These are phyloP conservation scores for Aleurites moluccanus DNA, from an alignment of 441 rosid species.

Conservation along the genomic window DNA sequence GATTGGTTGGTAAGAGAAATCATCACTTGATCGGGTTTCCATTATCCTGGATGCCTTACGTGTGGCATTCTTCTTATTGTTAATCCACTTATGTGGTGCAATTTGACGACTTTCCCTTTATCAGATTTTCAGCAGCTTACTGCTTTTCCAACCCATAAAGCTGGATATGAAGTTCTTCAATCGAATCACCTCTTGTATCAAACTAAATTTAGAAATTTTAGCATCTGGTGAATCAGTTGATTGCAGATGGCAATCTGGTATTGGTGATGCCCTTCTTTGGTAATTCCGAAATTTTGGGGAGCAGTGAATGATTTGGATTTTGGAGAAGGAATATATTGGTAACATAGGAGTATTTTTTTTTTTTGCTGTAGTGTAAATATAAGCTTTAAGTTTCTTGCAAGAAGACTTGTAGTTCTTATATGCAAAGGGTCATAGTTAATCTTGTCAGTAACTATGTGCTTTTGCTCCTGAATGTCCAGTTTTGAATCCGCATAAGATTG, in stretches of 20 bases:
- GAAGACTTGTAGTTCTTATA: neutral
- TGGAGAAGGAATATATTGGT: neutral
- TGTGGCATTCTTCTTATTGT: neutral
- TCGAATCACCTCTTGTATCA: neutral
- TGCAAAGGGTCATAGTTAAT: neutral
- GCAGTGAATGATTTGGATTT: neutral
- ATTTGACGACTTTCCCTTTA: slow-evolving; percentile 25
- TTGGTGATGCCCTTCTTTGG: neutral
- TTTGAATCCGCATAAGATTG: neutral
- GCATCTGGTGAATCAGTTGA: slow-evolving; percentile 4
- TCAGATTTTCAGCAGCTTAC: slow-evolving; percentile 1
- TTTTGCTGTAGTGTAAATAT: slow-evolving; percentile 9
- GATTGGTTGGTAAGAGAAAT: slow-evolving; percentile 92
- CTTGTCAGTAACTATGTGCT: neutral
- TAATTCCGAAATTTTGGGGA: slow-evolving; percentile 2
- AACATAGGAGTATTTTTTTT: neutral
- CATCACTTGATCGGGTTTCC: slow-evolving; percentile 41
- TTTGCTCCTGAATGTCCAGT: neutral
- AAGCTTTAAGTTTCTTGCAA: slow-evolving; percentile 4
- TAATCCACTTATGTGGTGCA: slow-evolving; percentile 12
- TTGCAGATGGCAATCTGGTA: neutral
- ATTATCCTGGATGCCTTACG: neutral
- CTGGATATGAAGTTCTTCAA: slow-evolving; percentile 14
- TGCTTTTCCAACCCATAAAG: neutral
- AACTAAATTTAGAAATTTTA: slow-evolving; percentile 1